Evolutionary conservation across 495 filamentous ascomycete genomes (phyloP).

Genomic region (Polyplosphaeria fusca): DNA sequence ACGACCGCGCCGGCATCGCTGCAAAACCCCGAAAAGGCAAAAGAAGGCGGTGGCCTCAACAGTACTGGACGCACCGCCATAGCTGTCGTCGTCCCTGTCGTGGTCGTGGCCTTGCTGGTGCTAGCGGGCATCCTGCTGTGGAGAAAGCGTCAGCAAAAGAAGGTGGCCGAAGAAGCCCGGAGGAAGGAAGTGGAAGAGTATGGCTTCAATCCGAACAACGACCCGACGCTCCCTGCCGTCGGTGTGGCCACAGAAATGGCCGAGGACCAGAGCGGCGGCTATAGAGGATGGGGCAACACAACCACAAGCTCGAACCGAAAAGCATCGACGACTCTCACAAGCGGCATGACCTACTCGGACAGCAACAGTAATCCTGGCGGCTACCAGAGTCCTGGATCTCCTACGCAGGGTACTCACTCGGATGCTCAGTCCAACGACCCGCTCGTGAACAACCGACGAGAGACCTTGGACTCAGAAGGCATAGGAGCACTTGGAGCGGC

Average conservation of each 20-base stretch:
- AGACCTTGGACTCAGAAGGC: constrained; percentile 52
- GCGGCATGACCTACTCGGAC: constrained; percentile 75
- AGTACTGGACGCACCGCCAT: constrained; percentile 75
- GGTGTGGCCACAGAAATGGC: constrained; percentile 48
- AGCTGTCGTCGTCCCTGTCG: constrained; percentile 91
- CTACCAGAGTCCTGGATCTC: constrained; percentile 59
- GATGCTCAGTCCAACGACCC: constrained; percentile 73
- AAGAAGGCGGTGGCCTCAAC: constrained; percentile 47
- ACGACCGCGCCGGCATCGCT: constrained; percentile 4
- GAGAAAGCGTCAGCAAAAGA: constrained; percentile 79
- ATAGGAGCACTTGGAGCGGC: constrained; percentile 69
- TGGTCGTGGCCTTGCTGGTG: constrained; percentile 78
- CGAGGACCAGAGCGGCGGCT: constrained; percentile 73
- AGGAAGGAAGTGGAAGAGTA: constrained; percentile 96
- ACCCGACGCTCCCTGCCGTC: constrained; percentile 75
- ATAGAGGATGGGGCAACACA: constrained; percentile 93
- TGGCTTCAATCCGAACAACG: constrained; percentile 90
- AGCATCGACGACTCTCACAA: constrained; percentile 81
- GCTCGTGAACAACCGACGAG: constrained; percentile 52
- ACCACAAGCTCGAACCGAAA: constrained; percentile 73
- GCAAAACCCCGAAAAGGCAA: constrained; percentile 1
- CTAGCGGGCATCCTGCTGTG: constrained; percentile 75
- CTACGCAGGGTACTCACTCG: constrained; percentile 63
- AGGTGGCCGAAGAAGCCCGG: constrained; percentile 78
- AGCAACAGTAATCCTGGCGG: constrained; percentile 54